Evolutionary conservation across 768 basidiomycete species (phyloP).

Genomic region (Lactarius quietus): DNA sequence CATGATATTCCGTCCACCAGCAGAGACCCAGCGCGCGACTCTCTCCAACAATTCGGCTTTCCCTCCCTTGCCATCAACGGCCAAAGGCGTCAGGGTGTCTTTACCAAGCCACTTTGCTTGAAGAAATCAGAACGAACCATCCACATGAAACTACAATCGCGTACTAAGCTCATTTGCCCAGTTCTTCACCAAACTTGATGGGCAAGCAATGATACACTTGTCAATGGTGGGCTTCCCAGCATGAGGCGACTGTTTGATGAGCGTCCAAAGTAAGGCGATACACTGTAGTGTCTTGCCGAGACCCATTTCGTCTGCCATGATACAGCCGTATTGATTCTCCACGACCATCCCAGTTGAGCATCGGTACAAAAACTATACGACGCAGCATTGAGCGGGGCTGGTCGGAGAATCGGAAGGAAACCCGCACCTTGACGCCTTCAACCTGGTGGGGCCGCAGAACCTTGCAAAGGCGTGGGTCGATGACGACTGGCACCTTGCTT

Average conservation of each 20-base stretch:
- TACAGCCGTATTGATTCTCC: constrained; percentile 89
- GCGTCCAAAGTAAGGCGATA: constrained; percentile 91
- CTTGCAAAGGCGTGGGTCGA: constrained; percentile 83
- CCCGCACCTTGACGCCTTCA: constrained; percentile 88
- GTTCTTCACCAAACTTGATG: constrained; percentile 93
- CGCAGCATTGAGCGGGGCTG: constrained; percentile 2
- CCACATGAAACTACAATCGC: constrained; percentile 27
- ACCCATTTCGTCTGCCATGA: constrained; percentile 99
- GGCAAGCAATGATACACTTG: constrained; percentile 97
- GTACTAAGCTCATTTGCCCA: constrained; percentile 96
- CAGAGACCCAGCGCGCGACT: constrained; percentile 87
- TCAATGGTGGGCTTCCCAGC: constrained; percentile 86
- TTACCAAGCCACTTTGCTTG: constrained; percentile 95
- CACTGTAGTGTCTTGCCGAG: constrained; percentile 96
- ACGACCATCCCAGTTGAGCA: constrained; percentile 93
- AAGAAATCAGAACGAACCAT: constrained; percentile 4
- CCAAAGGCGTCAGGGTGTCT: constrained; percentile 74
- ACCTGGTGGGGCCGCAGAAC: constrained; percentile 96
- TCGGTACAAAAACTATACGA: constrained; percentile 84
- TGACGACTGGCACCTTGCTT: constrained; percentile 92
- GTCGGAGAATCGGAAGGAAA: constrained; percentile 9
- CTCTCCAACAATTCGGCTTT: constrained; percentile 75
- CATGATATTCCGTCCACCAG: constrained; percentile 83
- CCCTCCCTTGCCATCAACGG: constrained; percentile 89
- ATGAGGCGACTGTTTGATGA: constrained; percentile 91